Percentiles rank a stretch among this genome's conserved stretches.
These are phyloP conservation scores for Sarocladium oryzae DNA, from an alignment of 2,329 filamentous ascomycete species.

Conservation along the genomic window DNA sequence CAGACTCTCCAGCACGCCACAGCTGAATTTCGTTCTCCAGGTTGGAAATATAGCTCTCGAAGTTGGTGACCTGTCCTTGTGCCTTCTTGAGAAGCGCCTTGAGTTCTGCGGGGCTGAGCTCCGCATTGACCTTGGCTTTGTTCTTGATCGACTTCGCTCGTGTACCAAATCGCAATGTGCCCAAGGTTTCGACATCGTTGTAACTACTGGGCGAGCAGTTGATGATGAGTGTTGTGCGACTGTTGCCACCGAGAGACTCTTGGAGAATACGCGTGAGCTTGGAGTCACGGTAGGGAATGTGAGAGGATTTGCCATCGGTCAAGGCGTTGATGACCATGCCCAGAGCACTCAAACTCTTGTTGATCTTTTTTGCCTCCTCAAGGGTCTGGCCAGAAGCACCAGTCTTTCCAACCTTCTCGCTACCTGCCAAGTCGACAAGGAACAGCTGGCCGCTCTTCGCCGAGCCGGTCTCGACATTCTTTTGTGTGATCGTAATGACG, in stretches of 20 bases:
- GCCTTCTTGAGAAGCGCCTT: constrained; percentile 90
- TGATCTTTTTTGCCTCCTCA: constrained; percentile 99
- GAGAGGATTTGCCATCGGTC: constrained; percentile 93
- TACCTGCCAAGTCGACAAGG: constrained; percentile 95
- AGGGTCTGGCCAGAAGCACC: constrained; percentile 94
- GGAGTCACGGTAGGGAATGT: constrained; percentile 94
- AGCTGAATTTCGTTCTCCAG: constrained; percentile 78
- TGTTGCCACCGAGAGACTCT: constrained; percentile 96
- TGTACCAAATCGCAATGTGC: constrained; percentile 90
- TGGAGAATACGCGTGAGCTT: constrained; percentile 96
- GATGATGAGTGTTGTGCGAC: constrained; percentile 95
- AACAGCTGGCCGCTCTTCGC: constrained; percentile 95
- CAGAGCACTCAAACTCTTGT: constrained; percentile 96
- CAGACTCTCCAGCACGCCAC: constrained; percentile 83
- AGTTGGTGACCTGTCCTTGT: constrained; percentile 80
- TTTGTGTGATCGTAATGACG: constrained; percentile 93
- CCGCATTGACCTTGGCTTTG: constrained; percentile 99
- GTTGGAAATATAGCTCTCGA: constrained; percentile 76
- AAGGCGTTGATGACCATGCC: constrained; percentile 99
- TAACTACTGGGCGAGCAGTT: constrained; percentile 99
- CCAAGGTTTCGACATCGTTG: constrained; percentile 90
- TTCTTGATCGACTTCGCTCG: constrained; percentile 99
- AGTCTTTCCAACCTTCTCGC: constrained; percentile 97
- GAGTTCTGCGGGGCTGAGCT: constrained; percentile 91
- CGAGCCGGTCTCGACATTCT: constrained; percentile 93